phyloP scores from a whole-genome alignment of 2,329 filamentous ascomycete species.

The Pleomassaria siparia region DNA sequence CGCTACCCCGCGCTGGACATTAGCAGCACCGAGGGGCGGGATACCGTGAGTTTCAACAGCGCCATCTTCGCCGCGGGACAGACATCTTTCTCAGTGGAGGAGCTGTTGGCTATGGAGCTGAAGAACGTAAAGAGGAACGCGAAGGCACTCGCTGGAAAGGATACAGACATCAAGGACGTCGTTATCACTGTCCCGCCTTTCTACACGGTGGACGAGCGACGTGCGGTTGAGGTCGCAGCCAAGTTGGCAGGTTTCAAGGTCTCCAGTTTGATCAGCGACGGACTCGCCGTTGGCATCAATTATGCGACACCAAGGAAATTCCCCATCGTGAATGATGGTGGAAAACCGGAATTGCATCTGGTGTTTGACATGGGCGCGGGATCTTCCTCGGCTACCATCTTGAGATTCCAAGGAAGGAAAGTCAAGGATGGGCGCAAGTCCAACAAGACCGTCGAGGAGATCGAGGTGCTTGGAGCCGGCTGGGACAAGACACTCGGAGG shows the following conservation, averaged over 20 bases:
- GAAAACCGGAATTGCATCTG: slow-evolving; percentile 86
- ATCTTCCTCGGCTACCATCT: slow-evolving; percentile 83
- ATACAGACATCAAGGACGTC: slow-evolving; percentile 71
- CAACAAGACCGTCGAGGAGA: slow-evolving; percentile 96
- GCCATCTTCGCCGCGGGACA: slow-evolving; percentile 68
- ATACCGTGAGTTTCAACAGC: slow-evolving; percentile 81
- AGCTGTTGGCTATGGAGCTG: slow-evolving; percentile 93
- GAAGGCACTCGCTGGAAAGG: slow-evolving; percentile 76
- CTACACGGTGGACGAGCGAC: slow-evolving; percentile 87
- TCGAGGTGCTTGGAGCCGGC: slow-evolving; percentile 81
- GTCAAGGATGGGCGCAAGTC: slow-evolving; percentile 91
- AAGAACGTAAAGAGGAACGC: slow-evolving; percentile 90
- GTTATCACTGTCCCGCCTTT: slow-evolving; percentile 90
- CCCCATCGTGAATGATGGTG: slow-evolving; percentile 77
- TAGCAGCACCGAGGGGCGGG: slow-evolving; percentile 57
- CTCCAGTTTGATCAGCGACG: slow-evolving; percentile 82
- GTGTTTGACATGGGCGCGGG: slow-evolving; percentile 98
- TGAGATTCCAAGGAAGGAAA: slow-evolving; percentile 84
- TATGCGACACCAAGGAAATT: slow-evolving; percentile 93
- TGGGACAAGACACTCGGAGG: slow-evolving; percentile 92
- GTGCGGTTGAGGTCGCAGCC: slow-evolving; percentile 80
- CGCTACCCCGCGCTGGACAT: slow-evolving; percentile 79
- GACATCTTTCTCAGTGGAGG: slow-evolving; percentile 74
- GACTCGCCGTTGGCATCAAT: slow-evolving; percentile 88
- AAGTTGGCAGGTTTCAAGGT: slow-evolving; percentile 86